Evolutionary conservation across 495 filamentous ascomycete genomes (phyloP).

Genomic region (Lasiosphaeria miniovina): DNA sequence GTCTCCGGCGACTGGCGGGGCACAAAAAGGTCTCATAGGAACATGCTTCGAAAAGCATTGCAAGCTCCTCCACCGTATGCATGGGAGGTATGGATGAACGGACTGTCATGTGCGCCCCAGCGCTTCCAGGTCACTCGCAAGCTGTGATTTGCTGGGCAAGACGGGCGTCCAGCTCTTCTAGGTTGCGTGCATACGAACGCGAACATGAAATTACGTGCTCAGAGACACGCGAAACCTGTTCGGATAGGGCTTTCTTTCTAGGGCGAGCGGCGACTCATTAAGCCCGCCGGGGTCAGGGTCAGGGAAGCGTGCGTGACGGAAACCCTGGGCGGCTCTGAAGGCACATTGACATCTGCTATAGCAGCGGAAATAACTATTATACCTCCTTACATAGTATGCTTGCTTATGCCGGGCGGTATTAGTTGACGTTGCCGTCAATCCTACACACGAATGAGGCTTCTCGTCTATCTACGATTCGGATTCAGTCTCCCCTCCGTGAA

Average conservation of each 20-base stretch:
- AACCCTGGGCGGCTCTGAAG: conserved; percentile 10
- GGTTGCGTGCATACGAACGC: not conserved
- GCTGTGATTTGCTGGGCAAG: not conserved
- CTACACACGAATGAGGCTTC: conserved; percentile 21
- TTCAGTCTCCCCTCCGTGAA: not conserved
- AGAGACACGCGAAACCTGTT: not conserved
- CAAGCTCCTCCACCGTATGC: not conserved
- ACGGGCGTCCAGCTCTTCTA: not conserved
- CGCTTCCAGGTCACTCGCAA: not conserved
- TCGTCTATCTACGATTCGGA: conserved; percentile 20
- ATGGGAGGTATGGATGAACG: not conserved
- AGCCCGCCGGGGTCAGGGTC: conserved; percentile 12
- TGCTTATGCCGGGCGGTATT: conserved; percentile 9
- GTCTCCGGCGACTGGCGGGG: not conserved
- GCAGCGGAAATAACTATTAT: conserved; percentile 3
- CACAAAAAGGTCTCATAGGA: conserved; percentile 2
- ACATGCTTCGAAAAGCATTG: not conserved
- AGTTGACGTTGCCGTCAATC: conserved; percentile 5
- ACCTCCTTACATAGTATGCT: conserved; percentile 9
- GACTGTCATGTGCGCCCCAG: not conserved
- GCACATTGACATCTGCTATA: conserved; percentile 12
- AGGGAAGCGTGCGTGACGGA: not conserved
- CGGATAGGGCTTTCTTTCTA: not conserved
- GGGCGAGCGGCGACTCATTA: no score
- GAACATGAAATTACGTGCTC: conserved; percentile 2